Evolutionary conservation across 331 rosid genomes (phyloP).

Genomic region (Acacia pycnantha): DNA sequence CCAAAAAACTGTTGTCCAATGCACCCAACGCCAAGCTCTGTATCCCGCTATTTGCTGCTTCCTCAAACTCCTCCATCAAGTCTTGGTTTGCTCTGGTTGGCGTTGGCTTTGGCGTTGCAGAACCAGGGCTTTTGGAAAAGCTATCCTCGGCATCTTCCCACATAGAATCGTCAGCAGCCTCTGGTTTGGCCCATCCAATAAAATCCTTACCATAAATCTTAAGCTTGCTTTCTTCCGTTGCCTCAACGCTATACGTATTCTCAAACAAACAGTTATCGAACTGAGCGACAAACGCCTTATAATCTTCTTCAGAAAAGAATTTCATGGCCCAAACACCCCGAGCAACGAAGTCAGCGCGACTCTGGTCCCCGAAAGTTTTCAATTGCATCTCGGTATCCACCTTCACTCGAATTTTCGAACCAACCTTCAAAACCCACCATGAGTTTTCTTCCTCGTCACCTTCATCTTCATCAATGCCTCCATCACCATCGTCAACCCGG

Average conservation of each 20-base stretch:
- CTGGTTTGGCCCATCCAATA: conserved; percentile 87
- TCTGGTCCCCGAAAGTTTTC: conserved; percentile 64
- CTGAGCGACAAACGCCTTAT: conserved; percentile 47
- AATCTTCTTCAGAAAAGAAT: conserved; percentile 61
- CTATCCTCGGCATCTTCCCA: conserved; percentile 95
- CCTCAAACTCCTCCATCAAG: conserved; percentile 87
- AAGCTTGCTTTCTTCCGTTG: conserved; percentile 67
- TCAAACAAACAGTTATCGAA: conserved; percentile 78
- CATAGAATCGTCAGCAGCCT: conserved; percentile 83
- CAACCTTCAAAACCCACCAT: conserved; percentile 73
- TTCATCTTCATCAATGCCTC: conserved; percentile 35
- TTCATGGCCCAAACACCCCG: conserved; percentile 93
- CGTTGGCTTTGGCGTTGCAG: conserved; percentile 61
- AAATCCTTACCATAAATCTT: conserved; percentile 92
- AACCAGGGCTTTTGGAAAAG: conserved; percentile 62
- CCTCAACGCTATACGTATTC: conserved; percentile 68
- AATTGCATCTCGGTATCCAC: conserved; percentile 62
- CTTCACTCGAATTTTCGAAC: conserved; percentile 59
- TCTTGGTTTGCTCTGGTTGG: conserved; percentile 58
- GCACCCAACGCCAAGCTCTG: conserved; percentile 97
- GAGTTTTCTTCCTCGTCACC: conserved; percentile 43
- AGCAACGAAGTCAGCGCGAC: conserved; percentile 83
- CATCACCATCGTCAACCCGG: conserved; percentile 27
- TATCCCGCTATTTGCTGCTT: conserved; percentile 83
- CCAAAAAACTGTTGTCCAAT: conserved; percentile 92